Base-by-base conservation (phyloP, 768 basidiomycete species). In the Auriscalpium vulgare region DNA sequence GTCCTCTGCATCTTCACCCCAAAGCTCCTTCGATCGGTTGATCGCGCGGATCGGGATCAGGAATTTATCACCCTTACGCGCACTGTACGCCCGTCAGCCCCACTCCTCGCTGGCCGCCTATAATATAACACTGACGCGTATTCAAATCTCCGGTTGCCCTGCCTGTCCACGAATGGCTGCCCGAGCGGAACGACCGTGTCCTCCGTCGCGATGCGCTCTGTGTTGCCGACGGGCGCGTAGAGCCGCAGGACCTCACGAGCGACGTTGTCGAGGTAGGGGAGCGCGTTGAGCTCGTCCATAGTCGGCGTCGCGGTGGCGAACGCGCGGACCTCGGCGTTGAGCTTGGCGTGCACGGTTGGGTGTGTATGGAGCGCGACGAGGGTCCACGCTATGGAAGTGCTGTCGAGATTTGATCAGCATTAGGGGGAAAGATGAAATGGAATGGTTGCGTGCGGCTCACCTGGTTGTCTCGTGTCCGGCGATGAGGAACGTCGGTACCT, bases 1-100 rank as follows among this genome's bases (percentile, higher is more conserved):
- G 36, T 67, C 66, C 11, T 59, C 54, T 1, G 70, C 71, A 46
- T 72, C 71, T 16, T 62, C 62, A 10, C 71, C 71, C 66, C 69
- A 72, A 8, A 72, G 51, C 35, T 58, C 62, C 13, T 59, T 63
- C 10, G 66, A 59, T 10, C 62, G 61, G 43, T 72, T 68, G 40
- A 69, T 46, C 10, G 54, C 13, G n/a, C 55, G 46, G 43, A 70
- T 63, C 14, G 68, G 63, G 23, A 70, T 53, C n/a, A 35, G 8
- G 14, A 70, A 44, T 1, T 21, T 10, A 29, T 65, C 63, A 11
- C 64, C 63, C 29, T 60, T 53, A 10, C 56, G 43, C 3, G 61
- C 44, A 43, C 61, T 60, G 44, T 35, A 13, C 8, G 2, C 21
- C n/a, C 48, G 45, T 47, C 29, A 60, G 50, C 6, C 6, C 21